These are phyloP conservation scores for Scheffersomyces parashehatae DNA, from an alignment of 1,139 yeast species.

Conservation along the genomic window DNA sequence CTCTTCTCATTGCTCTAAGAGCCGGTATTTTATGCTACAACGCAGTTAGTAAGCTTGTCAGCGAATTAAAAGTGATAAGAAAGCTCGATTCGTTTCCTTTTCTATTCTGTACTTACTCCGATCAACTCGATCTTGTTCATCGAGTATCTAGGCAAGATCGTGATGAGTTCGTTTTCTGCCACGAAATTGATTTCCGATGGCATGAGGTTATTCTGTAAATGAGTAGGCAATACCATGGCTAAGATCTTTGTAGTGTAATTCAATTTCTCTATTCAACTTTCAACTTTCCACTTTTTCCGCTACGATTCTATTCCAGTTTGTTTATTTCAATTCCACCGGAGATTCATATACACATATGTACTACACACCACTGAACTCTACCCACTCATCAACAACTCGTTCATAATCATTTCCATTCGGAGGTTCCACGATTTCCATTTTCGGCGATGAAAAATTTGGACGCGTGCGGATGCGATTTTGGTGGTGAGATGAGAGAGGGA, in stretches of 20 bases:
- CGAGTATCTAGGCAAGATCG: slow-evolving; percentile 74
- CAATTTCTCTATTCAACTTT: no score
- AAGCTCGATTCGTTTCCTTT: no score
- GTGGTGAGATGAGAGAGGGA: no score
- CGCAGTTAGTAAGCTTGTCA: slow-evolving; percentile 9
- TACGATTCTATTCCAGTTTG: neutral
- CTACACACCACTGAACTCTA: no score
- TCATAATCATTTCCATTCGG: no score
- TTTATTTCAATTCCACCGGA: neutral
- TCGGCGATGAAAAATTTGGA: no score
- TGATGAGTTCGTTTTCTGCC: slow-evolving; percentile 76
- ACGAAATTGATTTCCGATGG: slow-evolving; percentile 82
- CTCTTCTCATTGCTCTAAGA: slow-evolving; percentile 68
- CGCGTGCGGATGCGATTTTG: no score
- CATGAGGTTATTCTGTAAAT: slow-evolving; percentile 57
- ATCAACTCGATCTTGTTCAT: slow-evolving; percentile 64
- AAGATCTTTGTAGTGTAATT: neutral
- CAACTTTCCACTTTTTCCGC: neutral
- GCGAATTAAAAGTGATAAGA: neutral
- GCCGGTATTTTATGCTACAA: slow-evolving; percentile 48
- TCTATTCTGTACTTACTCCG: slow-evolving; percentile 43
- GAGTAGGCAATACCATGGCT: slow-evolving; percentile 65
- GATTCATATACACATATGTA: neutral
- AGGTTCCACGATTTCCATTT: no score
- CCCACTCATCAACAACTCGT: no score